A percentile compares a stretch with the other conserved stretches of the same genome.
Conservation (phyloP, 1,284 basidiomycete species). For the Apiotrichum porosum region DNA sequence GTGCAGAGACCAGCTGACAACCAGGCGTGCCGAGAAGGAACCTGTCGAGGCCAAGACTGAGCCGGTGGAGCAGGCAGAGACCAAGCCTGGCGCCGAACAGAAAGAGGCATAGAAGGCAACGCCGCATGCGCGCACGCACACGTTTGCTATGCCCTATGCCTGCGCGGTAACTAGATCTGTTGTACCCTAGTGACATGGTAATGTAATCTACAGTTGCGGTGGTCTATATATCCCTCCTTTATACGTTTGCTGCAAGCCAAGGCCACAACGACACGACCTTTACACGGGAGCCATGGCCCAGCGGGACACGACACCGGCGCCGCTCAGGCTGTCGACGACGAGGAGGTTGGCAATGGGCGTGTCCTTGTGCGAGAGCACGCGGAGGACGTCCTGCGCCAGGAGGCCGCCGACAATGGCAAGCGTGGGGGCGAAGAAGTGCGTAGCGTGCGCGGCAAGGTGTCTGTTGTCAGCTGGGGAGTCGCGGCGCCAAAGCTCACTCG, state of each 20-base stretch:
- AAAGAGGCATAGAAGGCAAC: neutral
- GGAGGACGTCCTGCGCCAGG: slow-evolving; percentile 89
- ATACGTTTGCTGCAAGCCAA: no score
- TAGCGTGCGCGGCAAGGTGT: slow-evolving; percentile 62
- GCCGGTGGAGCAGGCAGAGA: neutral
- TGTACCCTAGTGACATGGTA: slow-evolving; percentile 12
- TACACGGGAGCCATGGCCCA: slow-evolving; percentile 34
- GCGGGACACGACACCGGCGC: slow-evolving; percentile 34
- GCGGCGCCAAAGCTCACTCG: slow-evolving; percentile 21
- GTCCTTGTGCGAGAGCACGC: slow-evolving; percentile 82
- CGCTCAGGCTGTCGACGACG: slow-evolving; percentile 73
- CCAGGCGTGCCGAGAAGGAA: slow-evolving; percentile 15
- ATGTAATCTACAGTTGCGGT: slow-evolving; percentile 10
- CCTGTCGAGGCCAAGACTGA: neutral
- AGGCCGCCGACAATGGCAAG: slow-evolving; percentile 91
- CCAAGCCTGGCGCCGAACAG: neutral
- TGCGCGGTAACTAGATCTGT: no score
- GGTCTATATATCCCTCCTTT: no score
- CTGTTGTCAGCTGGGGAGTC: slow-evolving; percentile 46
- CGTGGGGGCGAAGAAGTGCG: slow-evolving; percentile 80
- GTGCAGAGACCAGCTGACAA: neutral
- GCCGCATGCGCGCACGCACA: neutral
- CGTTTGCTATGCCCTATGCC: no score
- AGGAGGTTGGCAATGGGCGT: slow-evolving; percentile 89
- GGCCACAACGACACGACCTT: slow-evolving; percentile 1